A percentile compares a stretch with the other conserved stretches of the same genome.
Evolutionary conservation across 352 stramenopile genomes (phyloP).

Genomic region (Globisporangium splendens): DNA sequence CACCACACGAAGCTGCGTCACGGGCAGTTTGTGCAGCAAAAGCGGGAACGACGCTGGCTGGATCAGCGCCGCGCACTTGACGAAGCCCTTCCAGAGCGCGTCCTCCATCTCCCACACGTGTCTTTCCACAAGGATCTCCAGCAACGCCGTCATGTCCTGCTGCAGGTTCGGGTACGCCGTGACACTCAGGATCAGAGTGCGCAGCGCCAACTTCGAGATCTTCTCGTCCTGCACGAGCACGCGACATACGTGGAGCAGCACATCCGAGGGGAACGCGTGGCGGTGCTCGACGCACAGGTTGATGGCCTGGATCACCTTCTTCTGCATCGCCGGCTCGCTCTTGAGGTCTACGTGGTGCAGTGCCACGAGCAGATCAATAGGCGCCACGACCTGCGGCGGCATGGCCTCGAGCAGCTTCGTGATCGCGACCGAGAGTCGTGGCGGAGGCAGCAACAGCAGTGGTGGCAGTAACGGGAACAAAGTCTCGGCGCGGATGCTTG

Average conservation of each 20-base stretch:
- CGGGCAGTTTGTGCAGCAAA: constrained; percentile 50
- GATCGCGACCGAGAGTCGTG: constrained; percentile 61
- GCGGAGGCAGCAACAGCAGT: constrained; percentile 48
- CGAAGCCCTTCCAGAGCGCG: constrained; percentile 73
- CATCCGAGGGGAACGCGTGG: constrained; percentile 73
- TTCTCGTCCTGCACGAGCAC: constrained; percentile 56
- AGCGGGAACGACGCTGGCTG: constrained; percentile 70
- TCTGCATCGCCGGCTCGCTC: constrained; percentile 63
- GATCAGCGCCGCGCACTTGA: constrained; percentile 73
- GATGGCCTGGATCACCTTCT: constrained; percentile 73
- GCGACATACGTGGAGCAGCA: constrained; percentile 63
- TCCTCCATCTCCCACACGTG: constrained; percentile 74
- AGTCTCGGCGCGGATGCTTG: constrained; percentile 46
- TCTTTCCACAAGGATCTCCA: constrained; percentile 49
- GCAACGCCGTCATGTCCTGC: constrained; percentile 51
- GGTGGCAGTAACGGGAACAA: constrained; percentile 62
- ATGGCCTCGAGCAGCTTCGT: constrained; percentile 70
- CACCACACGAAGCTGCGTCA: constrained; percentile 41
- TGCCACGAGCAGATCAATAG: constrained; percentile 67
- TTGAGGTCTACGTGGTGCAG: constrained; percentile 79
- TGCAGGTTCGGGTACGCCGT: constrained; percentile 66
- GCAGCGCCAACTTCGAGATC: constrained; percentile 66
- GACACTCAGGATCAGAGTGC: constrained; percentile 76
- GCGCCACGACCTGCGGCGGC: constrained; percentile 58
- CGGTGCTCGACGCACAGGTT: constrained; percentile 80